phyloP scores from a whole-genome alignment of 441 rosid species.

The Kokia cookei region DNA sequence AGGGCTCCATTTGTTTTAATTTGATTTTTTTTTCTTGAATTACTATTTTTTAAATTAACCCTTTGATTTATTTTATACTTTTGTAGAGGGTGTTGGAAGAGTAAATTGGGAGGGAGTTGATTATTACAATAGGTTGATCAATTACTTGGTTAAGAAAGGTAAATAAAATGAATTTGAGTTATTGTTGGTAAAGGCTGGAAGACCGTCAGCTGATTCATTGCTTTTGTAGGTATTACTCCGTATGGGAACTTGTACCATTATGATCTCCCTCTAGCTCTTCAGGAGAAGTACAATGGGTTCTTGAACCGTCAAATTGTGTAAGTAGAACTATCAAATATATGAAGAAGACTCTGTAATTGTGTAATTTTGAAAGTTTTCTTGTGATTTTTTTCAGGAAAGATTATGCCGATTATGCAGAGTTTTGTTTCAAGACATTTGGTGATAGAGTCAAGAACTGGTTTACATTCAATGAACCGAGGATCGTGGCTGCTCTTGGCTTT shows the following conservation, averaged over 20 bases:
- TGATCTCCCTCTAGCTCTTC: conserved; percentile 10
- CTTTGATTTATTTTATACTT: background rate
- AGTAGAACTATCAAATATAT: background rate
- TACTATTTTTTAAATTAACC: background rate
- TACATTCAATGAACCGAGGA: conserved; percentile 20
- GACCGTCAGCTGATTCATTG: background rate
- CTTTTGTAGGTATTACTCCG: conserved; percentile 11
- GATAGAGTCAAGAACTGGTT: conserved; percentile 22
- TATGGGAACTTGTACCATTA: conserved; percentile 3
- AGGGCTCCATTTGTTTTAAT: background rate
- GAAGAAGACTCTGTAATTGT: background rate
- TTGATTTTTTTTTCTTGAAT: background rate
- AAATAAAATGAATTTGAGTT: background rate
- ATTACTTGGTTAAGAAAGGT: conserved; percentile 70
- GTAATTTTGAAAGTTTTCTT: no score
- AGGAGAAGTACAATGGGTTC: background rate
- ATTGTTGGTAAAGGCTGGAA: no score
- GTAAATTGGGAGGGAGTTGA: conserved; percentile 87
- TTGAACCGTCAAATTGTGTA: conserved; percentile 1
- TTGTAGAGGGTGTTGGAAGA: conserved; percentile 69
- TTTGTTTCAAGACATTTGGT: conserved; percentile 20
- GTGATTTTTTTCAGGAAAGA: conserved; percentile 4
- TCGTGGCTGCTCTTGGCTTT: conserved; percentile 29
- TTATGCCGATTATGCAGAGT: conserved; percentile 15
- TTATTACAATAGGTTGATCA: conserved; percentile 75